Base-by-base conservation (phyloP, 371 early-diverging fungal genomes). In the Batkoa obscura region DNA sequence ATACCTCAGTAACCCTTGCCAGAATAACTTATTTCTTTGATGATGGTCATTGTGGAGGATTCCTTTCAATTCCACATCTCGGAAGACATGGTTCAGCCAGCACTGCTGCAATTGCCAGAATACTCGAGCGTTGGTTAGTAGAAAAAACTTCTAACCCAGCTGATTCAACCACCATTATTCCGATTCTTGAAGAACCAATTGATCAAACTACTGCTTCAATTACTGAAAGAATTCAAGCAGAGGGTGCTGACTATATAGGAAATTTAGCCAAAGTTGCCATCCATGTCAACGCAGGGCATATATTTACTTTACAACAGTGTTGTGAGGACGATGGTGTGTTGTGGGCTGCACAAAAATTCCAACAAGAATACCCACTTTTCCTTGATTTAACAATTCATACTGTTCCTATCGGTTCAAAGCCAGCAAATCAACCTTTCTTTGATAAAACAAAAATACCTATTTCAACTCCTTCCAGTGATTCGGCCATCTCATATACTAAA, bases 11-110 rank as follows among this genome's bases (percentile, higher is more conserved):
- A 3, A 36, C 43, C 6, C 45, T 38, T 10, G 55, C 43, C 10
- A 31, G 47, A 3, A 17, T 48, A 10, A 56, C 56, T 15, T 56
- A 56, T 15, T 56, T 56, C 56, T 56, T 56, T 46, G 56, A 56
- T 36, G 48, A 47, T 37, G 47, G 56, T 17, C 56, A 38, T 33
- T 33, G 56, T 30, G 56, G 56, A 3, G 47, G 56, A 1, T 56
- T 56, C 48, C 39, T 56, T 6, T 56, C 56, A 2, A 56, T 56
- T 30, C 56, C 56, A 4, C 56, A 56, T 38, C n/a, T 56, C 2
- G 56, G 43, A 1, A 32, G 56, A 8, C 33, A 10, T 9, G 56
- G 56, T 3, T 56, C 56, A 3, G 45, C 30, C n/a, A 13, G 8
- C n/a, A 46, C 56, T 9, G 45, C 48, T 30, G 45, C 34, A 9